Conservation (phyloP, 805 yeast species). For the Wickerhamiella vanderwaltii region DNA sequence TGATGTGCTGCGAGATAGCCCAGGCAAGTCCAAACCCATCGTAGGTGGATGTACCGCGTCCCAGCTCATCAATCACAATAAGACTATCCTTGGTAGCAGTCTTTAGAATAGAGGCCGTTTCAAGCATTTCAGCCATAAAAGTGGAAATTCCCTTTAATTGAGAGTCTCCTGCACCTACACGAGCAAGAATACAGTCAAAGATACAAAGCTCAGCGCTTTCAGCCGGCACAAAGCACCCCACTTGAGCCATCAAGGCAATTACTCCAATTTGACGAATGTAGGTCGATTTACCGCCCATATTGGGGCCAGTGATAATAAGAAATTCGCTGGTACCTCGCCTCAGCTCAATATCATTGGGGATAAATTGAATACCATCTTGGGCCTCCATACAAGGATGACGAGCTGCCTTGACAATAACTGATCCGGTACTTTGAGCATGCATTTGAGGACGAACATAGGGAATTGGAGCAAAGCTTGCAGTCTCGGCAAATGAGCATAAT, state of each 20-base stretch:
- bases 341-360: slow-evolving; percentile 76
- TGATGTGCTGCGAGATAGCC: slow-evolving; percentile 83
- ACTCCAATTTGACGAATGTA: slow-evolving; percentile 65
- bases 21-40: slow-evolving; percentile 98
- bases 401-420: slow-evolving; percentile 51
- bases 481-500: slow-evolving; percentile 72
- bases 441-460: slow-evolving; percentile 69
- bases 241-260: slow-evolving; percentile 57
- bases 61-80: slow-evolving; percentile 86
- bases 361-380: slow-evolving; percentile 82
- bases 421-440: slow-evolving; percentile 37
- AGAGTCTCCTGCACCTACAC: slow-evolving; percentile 99
- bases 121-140: slow-evolving; percentile 93
- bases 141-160: slow-evolving; percentile 95
- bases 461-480: slow-evolving; percentile 66
- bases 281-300: slow-evolving; percentile 81
- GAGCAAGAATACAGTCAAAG: slow-evolving; percentile 83
- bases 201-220: slow-evolving; percentile 64
- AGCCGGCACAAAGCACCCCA: slow-evolving; percentile 72
- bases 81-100: slow-evolving; percentile 69
- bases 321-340: slow-evolving; percentile 50
- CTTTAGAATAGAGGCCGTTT: slow-evolving; percentile 75
- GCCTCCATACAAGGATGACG: slow-evolving; percentile 92
- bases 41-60: slow-evolving; percentile 86
- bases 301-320: slow-evolving; percentile 76